Evolutionary conservation across 495 filamentous ascomycete genomes (phyloP).

Genomic region (Halenospora varia): DNA sequence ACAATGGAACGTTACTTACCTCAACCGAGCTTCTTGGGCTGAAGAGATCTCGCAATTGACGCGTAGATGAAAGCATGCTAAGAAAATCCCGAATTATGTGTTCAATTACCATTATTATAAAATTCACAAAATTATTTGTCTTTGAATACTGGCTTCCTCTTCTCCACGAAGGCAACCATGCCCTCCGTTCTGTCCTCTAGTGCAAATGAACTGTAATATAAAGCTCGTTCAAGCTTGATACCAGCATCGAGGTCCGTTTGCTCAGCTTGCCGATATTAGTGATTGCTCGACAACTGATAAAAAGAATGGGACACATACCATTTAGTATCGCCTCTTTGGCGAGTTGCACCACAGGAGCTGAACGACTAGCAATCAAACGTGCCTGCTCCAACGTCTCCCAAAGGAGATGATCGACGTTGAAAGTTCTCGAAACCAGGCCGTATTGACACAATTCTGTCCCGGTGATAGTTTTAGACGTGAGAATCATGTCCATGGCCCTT

Average conservation of each 20-base stretch:
- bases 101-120: too few relatives aligned
- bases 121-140: slow-evolving; percentile 4
- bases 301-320: slow-evolving; percentile 13
- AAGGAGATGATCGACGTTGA: slow-evolving; percentile 16
- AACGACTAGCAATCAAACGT: slow-evolving; percentile 20
- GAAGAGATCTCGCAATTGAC: too few relatives aligned
- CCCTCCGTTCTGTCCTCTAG: slow-evolving; percentile 22
- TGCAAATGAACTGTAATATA: slow-evolving; percentile 7
- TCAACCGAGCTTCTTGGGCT: too few relatives aligned
- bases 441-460: slow-evolving; percentile 1
- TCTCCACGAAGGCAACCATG: slow-evolving; percentile 25
- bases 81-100: too few relatives aligned
- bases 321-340: slow-evolving; percentile 25
- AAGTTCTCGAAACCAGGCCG: slow-evolving; percentile 21
- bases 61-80: too few relatives aligned
- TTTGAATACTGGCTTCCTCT: slow-evolving; percentile 21
- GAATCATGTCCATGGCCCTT: slow-evolving; percentile 16
- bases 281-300: background rate
- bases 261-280: background rate
- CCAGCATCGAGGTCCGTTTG: background rate
- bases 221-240: background rate
- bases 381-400: slow-evolving; percentile 6
- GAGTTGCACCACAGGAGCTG: slow-evolving; percentile 21
- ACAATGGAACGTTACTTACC: too few relatives aligned
- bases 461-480: background rate